Evolutionary conservation across 768 basidiomycete genomes (phyloP).

Genomic region (Leccinellum luteum): DNA sequence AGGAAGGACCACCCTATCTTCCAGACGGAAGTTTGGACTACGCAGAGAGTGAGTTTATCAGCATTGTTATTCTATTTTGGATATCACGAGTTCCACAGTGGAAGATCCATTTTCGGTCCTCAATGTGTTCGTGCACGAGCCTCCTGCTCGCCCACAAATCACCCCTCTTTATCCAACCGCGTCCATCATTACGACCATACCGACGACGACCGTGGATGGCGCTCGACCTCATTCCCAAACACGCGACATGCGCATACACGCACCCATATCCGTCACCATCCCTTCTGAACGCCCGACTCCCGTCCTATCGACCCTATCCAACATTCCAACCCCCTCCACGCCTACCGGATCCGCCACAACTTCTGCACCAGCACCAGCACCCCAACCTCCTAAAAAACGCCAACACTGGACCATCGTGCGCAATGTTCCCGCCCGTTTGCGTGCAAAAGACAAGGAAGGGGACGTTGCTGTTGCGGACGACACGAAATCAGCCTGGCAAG

Average conservation of each 20-base stretch:
- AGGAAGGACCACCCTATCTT: constrained; percentile 65
- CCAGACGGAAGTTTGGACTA: constrained; percentile 83
- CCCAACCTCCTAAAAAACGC: constrained; percentile 30
- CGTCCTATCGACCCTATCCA: constrained; percentile 14
- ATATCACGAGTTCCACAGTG: constrained; percentile 41
- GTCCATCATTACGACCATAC: constrained; percentile 20
- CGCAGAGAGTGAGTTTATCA: constrained; percentile 50
- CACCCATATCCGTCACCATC: constrained; percentile 29
- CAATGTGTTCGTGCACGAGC: constrained; percentile 59
- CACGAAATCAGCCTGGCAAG: constrained; percentile 43
- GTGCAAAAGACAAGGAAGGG: constrained; percentile 52
- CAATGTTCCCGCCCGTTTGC: constrained; percentile 45
- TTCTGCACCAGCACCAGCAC: not conserved
- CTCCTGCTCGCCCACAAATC: constrained; percentile 51
- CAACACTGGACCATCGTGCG: constrained; percentile 64
- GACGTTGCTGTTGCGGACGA: constrained; percentile 31
- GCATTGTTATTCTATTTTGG: not conserved
- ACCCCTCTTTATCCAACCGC: constrained; percentile 53
- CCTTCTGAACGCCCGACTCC: constrained; percentile 19
- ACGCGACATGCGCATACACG: constrained; percentile 12
- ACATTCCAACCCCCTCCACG: not conserved
- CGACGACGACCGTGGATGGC: not conserved
- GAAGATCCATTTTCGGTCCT: constrained; percentile 76
- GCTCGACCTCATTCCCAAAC: not conserved
- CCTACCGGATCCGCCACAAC: not conserved